Evolutionary conservation across 2,329 filamentous ascomycete species (phyloP), one percentile per base, ranked within the genome.

Genomic region (Calonectria pseudoturangicola): DNA sequence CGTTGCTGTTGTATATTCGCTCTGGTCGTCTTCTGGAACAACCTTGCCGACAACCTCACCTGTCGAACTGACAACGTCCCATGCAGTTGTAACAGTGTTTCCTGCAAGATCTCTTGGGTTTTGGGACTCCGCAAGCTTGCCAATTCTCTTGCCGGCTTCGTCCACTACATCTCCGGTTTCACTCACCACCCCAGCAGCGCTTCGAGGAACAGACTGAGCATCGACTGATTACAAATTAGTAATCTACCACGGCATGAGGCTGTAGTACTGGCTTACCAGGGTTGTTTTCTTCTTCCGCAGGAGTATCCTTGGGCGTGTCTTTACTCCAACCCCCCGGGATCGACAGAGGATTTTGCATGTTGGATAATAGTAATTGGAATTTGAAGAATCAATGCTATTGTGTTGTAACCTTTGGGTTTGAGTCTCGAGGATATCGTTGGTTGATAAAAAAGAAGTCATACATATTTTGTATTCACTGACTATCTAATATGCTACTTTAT

Each of bases 101-200:
- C 86, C 87, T 47, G 82, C 79, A 13, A 88, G 81, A 41, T 86
- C 83, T 66, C 84, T 81, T 36, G 84, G 75, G 51, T 88, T 83
- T 63, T 80, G 73, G 27, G 84, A 83, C 50, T 85, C 84, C 65
- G 82, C 81, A 69, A 88, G 81, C 72, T 81, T 86, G 67, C 86
- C 87, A 50, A 88, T 78, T 10, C 80, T 82, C 65, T 87, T 86
- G 65, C 86, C 87, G 13, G 84, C 77, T 13, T 85, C 80, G 70
- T 88, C 86, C 45, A 88, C 79, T 21, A 88, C 84, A 18, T 87
- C 86, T 18, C 87, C 87, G 27, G 81, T 77, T 72, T 87, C 85
- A 78, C 84, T 86, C 65, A 88, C 87, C 62, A 84, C 81, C 43
- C 85, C 83, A 21, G 83, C 85, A 56, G 82, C 82, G 15, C 86